Evolutionary conservation across 768 basidiomycete genomes (phyloP), one percentile per base, ranked within the genome.

Genomic region (Amanita pallidorosea): DNA sequence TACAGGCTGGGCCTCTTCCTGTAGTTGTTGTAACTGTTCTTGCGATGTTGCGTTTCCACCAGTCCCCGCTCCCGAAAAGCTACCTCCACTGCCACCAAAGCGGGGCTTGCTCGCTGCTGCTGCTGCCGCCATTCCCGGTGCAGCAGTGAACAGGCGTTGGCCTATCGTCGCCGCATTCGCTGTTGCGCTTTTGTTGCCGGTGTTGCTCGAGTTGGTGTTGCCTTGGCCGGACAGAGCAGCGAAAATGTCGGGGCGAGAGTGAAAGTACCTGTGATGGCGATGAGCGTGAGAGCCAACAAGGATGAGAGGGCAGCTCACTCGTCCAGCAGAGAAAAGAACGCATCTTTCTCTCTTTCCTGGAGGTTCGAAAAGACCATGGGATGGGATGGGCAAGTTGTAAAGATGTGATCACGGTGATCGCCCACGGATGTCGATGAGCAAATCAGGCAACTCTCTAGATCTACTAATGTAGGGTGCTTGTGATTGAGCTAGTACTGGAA

Each of bases 291-390:
- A n/a, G 22, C 7, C 3, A 27, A 45, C 27, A 46, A 50, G 13
- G n/a, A 18, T 41, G 53, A 60, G 54, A 40, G 48, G 46, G 54
- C 11, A 29, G 64, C 72, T 67, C 63, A 88, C 88, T 90, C 88
- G 61, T 90, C 88, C 33, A 90, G 69, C 20, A 90, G 74, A 27
- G 75, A 72, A 60, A 90, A 90, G 65, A 90, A 89, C 12, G 88
- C 87, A 49, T 85, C 77, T 63, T 89, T 89, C 64, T 90, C 88
- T 55, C 80, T 67, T 46, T 66, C 54, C 17, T 77, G 69, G 42
- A 90, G 74, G 56, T 76, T 82, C 50, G 85, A 62, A 60, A 90
- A 90, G 37, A 83, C 83, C 86, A 88, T 27, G 27, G 27, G 27
- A 5, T 88, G 45, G 18, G 9, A 34, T 44, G 29, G 29, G 15